Conservation (phyloP, 1,139 yeast genomes). For the Sugiyamaella pinicola region DNA sequence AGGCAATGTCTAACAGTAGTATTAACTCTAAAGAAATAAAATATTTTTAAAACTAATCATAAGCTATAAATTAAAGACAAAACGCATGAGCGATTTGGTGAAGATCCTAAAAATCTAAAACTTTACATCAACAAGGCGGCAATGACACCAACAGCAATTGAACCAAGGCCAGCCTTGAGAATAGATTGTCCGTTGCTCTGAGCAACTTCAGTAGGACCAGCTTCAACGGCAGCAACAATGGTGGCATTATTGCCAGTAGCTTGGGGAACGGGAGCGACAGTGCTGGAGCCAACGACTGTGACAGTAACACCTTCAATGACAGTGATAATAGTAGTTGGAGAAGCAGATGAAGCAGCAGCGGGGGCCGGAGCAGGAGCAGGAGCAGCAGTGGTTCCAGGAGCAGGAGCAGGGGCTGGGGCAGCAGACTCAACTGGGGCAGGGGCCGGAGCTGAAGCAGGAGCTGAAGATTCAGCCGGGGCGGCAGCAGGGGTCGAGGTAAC, state of each 20-base stretch:
- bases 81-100: background rate
- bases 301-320: slow-evolving; percentile 38
- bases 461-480: slow-evolving; percentile 21
- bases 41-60: background rate
- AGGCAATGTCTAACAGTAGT: background rate
- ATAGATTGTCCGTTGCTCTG: slow-evolving; percentile 31
- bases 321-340: slow-evolving; percentile 34
- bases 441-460: slow-evolving; percentile 22
- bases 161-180: slow-evolving; percentile 31
- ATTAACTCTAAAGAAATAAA: slow-evolving; percentile 2
- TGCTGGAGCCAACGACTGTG: slow-evolving; percentile 34
- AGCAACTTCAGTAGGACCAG: slow-evolving; percentile 25
- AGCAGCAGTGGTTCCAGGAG: slow-evolving; percentile 35
- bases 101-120: slow-evolving; percentile 1
- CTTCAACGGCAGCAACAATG: slow-evolving; percentile 12
- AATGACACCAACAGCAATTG: slow-evolving; percentile 29
- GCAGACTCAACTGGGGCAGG: slow-evolving; percentile 20
- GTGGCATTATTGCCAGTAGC: slow-evolving; percentile 15
- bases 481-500: slow-evolving; percentile 29
- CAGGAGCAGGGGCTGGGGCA: slow-evolving; percentile 36
- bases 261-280: slow-evolving; percentile 26
- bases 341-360: slow-evolving; percentile 21
- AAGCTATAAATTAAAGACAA: background rate
- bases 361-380: slow-evolving; percentile 31
- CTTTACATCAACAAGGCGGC: slow-evolving; percentile 26